Conservation (phyloP, 2,329 filamentous ascomycete species). For the Coccinonectria pachysandricola region DNA sequence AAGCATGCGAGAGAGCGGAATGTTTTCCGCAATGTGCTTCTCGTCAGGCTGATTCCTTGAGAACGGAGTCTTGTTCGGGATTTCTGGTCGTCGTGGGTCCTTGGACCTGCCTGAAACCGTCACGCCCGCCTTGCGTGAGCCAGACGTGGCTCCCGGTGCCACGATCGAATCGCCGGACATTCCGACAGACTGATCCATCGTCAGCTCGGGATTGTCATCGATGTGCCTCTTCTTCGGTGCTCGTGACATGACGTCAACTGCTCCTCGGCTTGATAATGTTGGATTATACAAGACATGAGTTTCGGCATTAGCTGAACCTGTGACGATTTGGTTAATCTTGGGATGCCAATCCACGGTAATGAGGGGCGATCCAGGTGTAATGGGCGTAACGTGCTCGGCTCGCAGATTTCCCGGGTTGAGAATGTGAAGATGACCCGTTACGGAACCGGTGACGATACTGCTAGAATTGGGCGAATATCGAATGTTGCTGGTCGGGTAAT, state of each 20-base stretch:
- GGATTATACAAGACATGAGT: conserved; percentile 88
- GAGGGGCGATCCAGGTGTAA: conserved; percentile 76
- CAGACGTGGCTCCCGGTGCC: conserved; percentile 50
- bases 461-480: conserved; percentile 76
- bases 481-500: conserved; percentile 80
- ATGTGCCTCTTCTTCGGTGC: conserved; percentile 92
- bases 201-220: conserved; percentile 82
- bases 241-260: conserved; percentile 80
- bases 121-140: conserved; percentile 52
- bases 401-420: conserved; percentile 85
- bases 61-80: conserved; percentile 79
- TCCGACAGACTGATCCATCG: conserved; percentile 71
- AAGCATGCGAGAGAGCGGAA: conserved; percentile 83
- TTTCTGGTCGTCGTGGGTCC: conserved; percentile 76
- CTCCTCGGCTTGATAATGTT: conserved; percentile 68
- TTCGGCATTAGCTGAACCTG: conserved; percentile 83
- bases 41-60: conserved; percentile 84
- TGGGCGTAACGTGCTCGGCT: conserved; percentile 73
- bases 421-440: conserved; percentile 78
- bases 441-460: conserved; percentile 81
- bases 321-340: conserved; percentile 92
- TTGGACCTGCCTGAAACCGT: conserved; percentile 66
- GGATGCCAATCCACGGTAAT: conserved; percentile 86
- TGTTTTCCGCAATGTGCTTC: conserved; percentile 77
- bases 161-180: conserved; percentile 77